Conservation (phyloP, 768 basidiomycete genomes). For the Inosperma sp. region DNA sequence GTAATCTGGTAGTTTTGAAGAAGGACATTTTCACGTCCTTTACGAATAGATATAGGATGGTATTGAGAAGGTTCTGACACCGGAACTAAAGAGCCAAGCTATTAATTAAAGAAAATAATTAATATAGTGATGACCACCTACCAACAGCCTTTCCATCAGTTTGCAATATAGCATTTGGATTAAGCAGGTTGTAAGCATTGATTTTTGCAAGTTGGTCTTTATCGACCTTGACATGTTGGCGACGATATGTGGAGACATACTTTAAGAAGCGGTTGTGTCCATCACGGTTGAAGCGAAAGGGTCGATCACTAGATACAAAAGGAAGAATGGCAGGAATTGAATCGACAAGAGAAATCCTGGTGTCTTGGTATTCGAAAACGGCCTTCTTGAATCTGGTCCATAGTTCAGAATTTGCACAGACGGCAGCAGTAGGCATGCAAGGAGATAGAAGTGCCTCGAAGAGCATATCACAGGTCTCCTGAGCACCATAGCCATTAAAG, state of each 20-base stretch:
- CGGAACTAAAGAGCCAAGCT: not conserved
- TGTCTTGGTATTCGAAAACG: slow-evolving; percentile 4
- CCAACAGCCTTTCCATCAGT: not conserved
- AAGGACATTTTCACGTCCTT: not conserved
- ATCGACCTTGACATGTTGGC: slow-evolving; percentile 1
- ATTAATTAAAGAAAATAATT: slow-evolving; percentile 1
- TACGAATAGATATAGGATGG: not conserved
- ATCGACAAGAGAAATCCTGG: not conserved
- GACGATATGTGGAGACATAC: slow-evolving; percentile 5
- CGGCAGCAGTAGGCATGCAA: slow-evolving; percentile 8
- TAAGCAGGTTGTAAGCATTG: not conserved
- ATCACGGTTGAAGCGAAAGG: slow-evolving; percentile 3
- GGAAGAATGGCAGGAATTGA: slow-evolving; percentile 1
- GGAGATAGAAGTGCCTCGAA: slow-evolving; percentile 15
- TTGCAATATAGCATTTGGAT: not conserved
- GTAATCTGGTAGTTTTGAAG: not conserved
- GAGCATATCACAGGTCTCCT: slow-evolving; percentile 20
- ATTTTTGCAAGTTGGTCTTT: slow-evolving; percentile 3
- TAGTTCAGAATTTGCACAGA: slow-evolving; percentile 6
- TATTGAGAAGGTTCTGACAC: not conserved
- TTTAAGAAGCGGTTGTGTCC: slow-evolving; percentile 4
- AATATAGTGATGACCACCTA: not conserved
- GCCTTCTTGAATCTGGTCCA: slow-evolving; percentile 2
- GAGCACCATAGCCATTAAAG: slow-evolving; percentile 22
- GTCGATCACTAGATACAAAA: not conserved